Evolutionary conservation across 352 stramenopile genomes (phyloP).

Genomic region (Globisporangium acanthophoron): DNA sequence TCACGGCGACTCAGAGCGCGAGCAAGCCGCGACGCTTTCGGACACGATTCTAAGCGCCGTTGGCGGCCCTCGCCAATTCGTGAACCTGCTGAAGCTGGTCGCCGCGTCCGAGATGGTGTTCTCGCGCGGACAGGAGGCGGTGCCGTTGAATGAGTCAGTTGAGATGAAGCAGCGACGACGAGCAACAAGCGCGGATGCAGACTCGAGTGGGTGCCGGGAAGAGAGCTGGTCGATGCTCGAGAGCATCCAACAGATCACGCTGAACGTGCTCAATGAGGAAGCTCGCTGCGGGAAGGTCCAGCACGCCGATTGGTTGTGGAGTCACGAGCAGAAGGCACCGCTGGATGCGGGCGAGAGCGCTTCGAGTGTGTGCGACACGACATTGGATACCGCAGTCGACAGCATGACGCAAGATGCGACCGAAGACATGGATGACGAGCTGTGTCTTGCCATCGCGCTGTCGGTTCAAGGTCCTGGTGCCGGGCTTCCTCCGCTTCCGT

Average conservation of each 20-base stretch:
- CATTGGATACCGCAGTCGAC: background rate
- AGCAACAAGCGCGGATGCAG: background rate
- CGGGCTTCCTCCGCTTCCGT: background rate
- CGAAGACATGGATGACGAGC: conserved; percentile 14
- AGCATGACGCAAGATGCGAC: conserved; percentile 1
- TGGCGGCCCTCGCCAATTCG: conserved; percentile 66
- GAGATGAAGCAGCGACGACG: background rate
- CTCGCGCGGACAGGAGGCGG: conserved; percentile 7
- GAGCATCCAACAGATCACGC: conserved; percentile 41
- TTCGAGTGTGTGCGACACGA: background rate
- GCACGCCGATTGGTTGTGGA: conserved; percentile 13
- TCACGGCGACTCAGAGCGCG: background rate
- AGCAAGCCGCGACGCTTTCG: conserved; percentile 15
- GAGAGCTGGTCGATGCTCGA: conserved; percentile 41
- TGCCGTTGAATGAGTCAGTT: background rate
- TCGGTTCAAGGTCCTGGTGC: conserved; percentile 8
- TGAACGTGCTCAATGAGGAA: conserved; percentile 61
- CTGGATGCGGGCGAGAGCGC: no score
- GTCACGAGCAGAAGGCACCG: background rate
- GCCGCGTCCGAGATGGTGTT: conserved; percentile 76
- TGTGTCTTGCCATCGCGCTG: conserved; percentile 11
- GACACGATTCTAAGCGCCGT: conserved; percentile 43
- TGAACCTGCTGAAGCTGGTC: conserved; percentile 79
- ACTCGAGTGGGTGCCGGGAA: background rate
- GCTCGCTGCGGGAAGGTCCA: conserved; percentile 26